phyloP scores from a whole-genome alignment of 139 green algal genomes.

The Coelastrella sp. region DNA sequence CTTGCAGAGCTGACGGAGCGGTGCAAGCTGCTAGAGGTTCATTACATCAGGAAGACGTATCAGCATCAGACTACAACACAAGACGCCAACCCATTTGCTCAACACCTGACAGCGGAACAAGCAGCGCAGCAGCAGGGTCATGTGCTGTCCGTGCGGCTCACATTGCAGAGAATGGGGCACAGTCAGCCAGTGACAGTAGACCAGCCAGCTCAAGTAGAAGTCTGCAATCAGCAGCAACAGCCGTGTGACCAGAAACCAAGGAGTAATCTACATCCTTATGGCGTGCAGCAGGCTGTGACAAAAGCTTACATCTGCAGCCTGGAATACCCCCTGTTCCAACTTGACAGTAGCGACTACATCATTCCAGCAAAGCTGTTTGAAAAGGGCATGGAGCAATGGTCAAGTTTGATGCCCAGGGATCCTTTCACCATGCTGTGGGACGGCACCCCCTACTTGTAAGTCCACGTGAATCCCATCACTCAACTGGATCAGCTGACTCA shows the following conservation, averaged over 20 bases:
- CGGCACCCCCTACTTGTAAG: neutral
- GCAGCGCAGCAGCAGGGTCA: neutral
- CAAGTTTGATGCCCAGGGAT: neutral
- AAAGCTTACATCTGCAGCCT: neutral
- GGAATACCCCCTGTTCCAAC: slow-evolving; percentile 20
- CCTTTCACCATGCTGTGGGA: slow-evolving; percentile 37
- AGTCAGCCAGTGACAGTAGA: too few species aligned
- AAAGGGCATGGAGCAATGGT: slow-evolving; percentile 3
- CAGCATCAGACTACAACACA: neutral
- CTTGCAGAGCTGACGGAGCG: slow-evolving; percentile 18
- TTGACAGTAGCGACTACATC: slow-evolving; percentile 31
- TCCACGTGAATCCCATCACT: neutral
- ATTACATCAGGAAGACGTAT: slow-evolving; percentile 17
- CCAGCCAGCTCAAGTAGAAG: too few species aligned
- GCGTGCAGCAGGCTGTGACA: neutral
- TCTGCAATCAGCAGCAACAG: neutral
- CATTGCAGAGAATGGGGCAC: too few species aligned
- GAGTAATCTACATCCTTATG: too few species aligned
- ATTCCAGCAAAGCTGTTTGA: slow-evolving; percentile 19
- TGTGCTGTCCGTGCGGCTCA: too few species aligned
- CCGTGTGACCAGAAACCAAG: neutral
- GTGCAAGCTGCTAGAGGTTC: slow-evolving; percentile 17
- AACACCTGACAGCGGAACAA: too few species aligned
- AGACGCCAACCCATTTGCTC: neutral
- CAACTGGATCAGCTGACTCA: neutral